Evolutionary conservation across 257 asterid genomes (phyloP).

Genomic region (Lavandula angustifolia): DNA sequence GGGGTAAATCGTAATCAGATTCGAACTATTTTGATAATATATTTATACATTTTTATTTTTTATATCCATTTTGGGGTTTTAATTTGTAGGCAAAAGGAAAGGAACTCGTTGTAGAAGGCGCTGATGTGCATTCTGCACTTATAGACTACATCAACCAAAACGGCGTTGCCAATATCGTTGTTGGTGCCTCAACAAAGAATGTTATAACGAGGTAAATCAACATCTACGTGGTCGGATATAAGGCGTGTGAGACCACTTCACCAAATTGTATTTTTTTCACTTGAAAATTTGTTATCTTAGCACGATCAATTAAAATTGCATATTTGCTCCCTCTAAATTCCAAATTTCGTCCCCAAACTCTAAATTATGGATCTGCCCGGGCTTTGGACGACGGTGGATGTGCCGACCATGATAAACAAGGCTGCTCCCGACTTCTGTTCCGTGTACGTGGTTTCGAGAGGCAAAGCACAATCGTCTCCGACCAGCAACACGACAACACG

Average conservation of each 20-base stretch:
- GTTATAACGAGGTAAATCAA: conserved; percentile 24
- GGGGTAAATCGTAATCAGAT: conserved; percentile 46
- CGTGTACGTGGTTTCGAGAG: conserved; percentile 62
- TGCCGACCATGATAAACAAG: conserved; percentile 66
- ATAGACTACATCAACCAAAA: conserved; percentile 56
- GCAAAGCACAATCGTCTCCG: conserved; percentile 60
- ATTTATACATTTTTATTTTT: not conserved
- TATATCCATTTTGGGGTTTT: not conserved
- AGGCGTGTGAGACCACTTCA: too few species aligned
- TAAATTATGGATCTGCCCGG: not conserved
- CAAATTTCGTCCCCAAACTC: too few species aligned
- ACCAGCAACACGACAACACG: conserved; percentile 47
- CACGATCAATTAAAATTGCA: too few species aligned
- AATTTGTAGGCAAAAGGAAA: conserved; percentile 46
- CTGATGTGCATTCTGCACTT: conserved; percentile 52
- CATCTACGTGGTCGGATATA: too few species aligned
- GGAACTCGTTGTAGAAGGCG: conserved; percentile 58
- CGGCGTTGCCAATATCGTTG: conserved; percentile 52
- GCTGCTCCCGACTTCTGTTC: conserved; percentile 78
- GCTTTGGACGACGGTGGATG: conserved; percentile 56
- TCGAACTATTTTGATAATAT: not conserved
- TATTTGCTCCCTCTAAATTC: too few species aligned
- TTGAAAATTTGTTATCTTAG: too few species aligned
- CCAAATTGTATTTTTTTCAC: too few species aligned
- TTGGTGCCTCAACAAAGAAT: conserved; percentile 48